phyloP scores from a whole-genome alignment of 139 green algal species.

The Chlamydomonas incerta region DNA sequence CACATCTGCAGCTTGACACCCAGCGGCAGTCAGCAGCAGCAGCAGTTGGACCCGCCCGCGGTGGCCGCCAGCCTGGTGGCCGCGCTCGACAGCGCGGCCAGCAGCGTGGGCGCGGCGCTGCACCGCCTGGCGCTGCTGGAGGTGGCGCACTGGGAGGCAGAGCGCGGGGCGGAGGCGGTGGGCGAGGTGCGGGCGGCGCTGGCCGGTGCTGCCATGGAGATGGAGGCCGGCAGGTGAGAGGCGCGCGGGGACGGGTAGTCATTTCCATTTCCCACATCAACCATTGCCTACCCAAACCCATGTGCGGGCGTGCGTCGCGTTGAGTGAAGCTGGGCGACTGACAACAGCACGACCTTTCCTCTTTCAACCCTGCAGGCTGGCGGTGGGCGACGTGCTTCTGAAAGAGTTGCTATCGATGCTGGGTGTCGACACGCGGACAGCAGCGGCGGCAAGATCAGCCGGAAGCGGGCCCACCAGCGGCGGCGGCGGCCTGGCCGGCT shows the following conservation, averaged over 20 bases:
- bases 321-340: too few relatives aligned
- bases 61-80: conserved; percentile 1
- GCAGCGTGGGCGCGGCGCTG: conserved; percentile 5
- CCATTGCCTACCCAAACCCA: too few relatives aligned
- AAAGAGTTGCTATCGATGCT: conserved; percentile 20
- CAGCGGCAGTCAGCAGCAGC: not conserved
- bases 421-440: not conserved
- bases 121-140: conserved; percentile 30
- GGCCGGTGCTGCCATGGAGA: not conserved
- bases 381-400: conserved; percentile 31
- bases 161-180: not conserved
- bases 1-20: not conserved
- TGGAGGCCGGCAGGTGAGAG: conserved; percentile 34
- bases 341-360: too few relatives aligned
- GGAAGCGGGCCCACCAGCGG: too few relatives aligned
- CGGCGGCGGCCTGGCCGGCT: too few relatives aligned
- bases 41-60: not conserved
- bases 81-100: not conserved
- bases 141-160: conserved; percentile 30
- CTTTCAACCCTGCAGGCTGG: conserved; percentile 3
- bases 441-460: too few relatives aligned
- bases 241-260: too few relatives aligned
- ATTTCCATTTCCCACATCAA: too few relatives aligned
- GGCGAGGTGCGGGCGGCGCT: conserved; percentile 16
- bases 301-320: too few relatives aligned